Percentiles rank a stretch among this genome's conserved stretches.
These are phyloP conservation scores for Diaporthe ampelina DNA, from an alignment of 2,329 filamentous ascomycete species.

Conservation along the genomic window DNA sequence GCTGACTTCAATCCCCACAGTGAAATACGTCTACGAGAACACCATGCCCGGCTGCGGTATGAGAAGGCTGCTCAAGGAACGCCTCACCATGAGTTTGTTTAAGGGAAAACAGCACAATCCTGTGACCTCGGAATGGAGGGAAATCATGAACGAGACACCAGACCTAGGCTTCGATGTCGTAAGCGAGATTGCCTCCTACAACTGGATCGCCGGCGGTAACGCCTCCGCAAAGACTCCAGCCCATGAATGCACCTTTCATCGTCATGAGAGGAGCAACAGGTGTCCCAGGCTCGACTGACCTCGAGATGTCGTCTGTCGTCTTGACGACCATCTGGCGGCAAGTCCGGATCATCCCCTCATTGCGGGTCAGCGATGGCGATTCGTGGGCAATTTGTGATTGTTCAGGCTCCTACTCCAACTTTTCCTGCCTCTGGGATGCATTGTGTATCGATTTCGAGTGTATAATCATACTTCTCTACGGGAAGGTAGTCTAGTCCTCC, in stretches of 20 bases:
- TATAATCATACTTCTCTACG: background rate
- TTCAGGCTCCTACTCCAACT: background rate
- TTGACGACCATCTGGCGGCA: background rate
- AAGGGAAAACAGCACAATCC: slow-evolving; percentile 39
- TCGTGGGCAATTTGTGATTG: background rate
- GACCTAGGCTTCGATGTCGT: slow-evolving; percentile 39
- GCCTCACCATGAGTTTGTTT: slow-evolving; percentile 38
- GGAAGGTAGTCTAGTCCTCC: background rate
- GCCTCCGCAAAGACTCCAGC: slow-evolving; percentile 23
- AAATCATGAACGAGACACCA: slow-evolving; percentile 36
- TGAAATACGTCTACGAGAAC: slow-evolving; percentile 39
- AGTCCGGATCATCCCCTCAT: no score
- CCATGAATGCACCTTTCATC: slow-evolving; percentile 33
- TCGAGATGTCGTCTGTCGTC: background rate
- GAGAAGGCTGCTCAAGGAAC: slow-evolving; percentile 36
- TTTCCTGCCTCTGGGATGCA: background rate
- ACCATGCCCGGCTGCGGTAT: slow-evolving; percentile 34
- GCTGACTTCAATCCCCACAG: background rate
- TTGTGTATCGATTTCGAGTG: background rate
- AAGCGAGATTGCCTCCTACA: slow-evolving; percentile 35
- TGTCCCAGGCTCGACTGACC: slow-evolving; percentile 20
- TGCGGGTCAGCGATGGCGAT: background rate
- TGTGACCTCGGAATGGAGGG: slow-evolving; percentile 34
- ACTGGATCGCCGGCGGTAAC: slow-evolving; percentile 37
- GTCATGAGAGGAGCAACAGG: slow-evolving; percentile 32